These are phyloP conservation scores for Iris pallida DNA, from an alignment of 116 monocot species.

Conservation along the genomic window DNA sequence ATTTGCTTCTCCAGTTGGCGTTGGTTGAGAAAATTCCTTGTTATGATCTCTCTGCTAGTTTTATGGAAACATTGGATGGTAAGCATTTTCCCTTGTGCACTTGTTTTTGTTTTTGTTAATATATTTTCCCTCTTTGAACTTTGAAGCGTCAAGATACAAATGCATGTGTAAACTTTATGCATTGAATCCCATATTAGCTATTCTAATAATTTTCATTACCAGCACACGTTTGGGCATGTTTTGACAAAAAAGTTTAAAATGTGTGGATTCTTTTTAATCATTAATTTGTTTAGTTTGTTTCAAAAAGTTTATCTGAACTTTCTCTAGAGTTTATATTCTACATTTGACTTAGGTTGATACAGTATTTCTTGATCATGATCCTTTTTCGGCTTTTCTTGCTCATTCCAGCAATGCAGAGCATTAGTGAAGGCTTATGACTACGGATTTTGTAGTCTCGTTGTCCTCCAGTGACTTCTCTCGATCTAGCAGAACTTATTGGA, in stretches of 20 bases:
- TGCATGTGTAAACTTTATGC: no score
- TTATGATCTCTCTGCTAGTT: slow-evolving; percentile 43
- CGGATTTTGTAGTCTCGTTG: slow-evolving; percentile 59
- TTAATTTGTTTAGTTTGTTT: not conserved
- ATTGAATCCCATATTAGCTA: no score
- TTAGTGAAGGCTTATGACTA: slow-evolving; percentile 83
- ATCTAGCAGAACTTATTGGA: slow-evolving; percentile 54
- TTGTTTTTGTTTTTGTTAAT: not conserved
- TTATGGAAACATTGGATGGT: slow-evolving; percentile 87
- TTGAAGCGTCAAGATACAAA: no score
- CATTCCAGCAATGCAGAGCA: slow-evolving; percentile 66
- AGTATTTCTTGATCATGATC: not conserved
- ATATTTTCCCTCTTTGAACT: no score
- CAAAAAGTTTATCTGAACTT: not conserved
- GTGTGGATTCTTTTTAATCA: no score
- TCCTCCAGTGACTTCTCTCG: slow-evolving; percentile 57
- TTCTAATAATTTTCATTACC: no score
- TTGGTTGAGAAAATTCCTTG: slow-evolving; percentile 64
- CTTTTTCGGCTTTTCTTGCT: not conserved
- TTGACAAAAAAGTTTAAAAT: no score
- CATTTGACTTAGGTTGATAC: no score
- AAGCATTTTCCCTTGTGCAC: not conserved
- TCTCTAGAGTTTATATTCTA: not conserved
- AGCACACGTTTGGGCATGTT: no score
- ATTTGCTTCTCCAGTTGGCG: slow-evolving; percentile 24